Conservation (phyloP, 306 rosid species). For the Cucurbita maxima region DNA sequence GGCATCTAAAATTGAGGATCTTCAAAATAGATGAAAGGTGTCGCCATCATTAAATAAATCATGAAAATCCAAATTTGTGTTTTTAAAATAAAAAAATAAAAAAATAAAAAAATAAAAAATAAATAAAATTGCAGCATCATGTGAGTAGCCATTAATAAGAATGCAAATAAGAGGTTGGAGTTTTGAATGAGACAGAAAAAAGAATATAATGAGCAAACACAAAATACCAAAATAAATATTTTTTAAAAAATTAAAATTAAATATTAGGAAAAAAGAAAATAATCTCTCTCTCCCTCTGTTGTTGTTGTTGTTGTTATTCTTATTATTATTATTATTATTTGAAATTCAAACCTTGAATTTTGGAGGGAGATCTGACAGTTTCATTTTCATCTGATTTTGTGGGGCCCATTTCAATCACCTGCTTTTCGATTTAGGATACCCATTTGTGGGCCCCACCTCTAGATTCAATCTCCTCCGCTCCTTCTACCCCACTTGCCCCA, state of each 20-base stretch:
- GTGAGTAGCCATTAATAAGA: not conserved
- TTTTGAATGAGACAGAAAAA: not conserved
- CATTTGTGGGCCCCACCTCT: not conserved
- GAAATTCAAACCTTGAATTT: not conserved
- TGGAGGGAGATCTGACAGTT: conserved; percentile 1
- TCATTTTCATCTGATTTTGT: not conserved
- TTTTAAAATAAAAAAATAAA: not conserved
- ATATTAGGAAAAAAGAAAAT: not conserved
- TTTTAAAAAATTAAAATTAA: not conserved
- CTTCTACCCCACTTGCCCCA: conserved; percentile 15
- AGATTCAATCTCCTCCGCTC: conserved; percentile 24
- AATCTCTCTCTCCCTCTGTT: not conserved
- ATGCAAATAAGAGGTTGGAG: not conserved
- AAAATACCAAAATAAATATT: not conserved
- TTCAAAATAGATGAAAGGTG: not conserved
- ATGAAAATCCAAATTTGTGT: not conserved
- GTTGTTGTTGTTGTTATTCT: not conserved
- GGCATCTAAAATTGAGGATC: no score
- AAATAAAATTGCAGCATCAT: not conserved
- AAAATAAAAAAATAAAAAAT: not conserved
- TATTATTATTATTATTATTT: not conserved
- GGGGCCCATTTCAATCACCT: not conserved
- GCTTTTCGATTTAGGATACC: not conserved
- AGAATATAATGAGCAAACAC: not conserved
- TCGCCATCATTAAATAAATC: not conserved